These are phyloP conservation scores for Vigna mungo DNA, from an alignment of 306 rosid genomes.

Conservation along the genomic window DNA sequence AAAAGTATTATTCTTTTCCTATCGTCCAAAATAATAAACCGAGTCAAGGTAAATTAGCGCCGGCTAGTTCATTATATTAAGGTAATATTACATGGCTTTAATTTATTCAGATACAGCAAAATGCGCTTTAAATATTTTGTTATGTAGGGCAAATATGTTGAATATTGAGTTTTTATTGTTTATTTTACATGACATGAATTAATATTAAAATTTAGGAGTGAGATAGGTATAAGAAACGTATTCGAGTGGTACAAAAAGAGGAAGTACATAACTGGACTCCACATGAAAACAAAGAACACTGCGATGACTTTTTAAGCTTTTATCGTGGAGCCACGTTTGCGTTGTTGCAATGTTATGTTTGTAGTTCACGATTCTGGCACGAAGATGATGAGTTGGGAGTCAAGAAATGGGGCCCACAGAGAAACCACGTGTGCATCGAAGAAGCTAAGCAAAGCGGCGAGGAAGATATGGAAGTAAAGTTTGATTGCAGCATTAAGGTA, in stretches of 20 bases:
- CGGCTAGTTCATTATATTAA: neutral
- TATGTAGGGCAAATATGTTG: neutral
- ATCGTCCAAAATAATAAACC: neutral
- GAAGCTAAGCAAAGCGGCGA: neutral
- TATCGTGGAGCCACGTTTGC: neutral
- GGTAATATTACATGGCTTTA: neutral
- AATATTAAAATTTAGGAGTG: neutral
- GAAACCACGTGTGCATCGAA: conserved; percentile 13
- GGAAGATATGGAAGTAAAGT: conserved; percentile 14
- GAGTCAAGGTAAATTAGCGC: neutral
- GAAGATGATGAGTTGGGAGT: neutral
- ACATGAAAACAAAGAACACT: neutral
- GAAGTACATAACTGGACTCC: conserved; percentile 43
- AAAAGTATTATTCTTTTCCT: neutral
- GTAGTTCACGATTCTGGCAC: neutral
- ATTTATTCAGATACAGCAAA: neutral
- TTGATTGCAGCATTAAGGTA: conserved; percentile 20
- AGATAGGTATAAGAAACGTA: conserved; percentile 40
- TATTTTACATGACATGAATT: neutral
- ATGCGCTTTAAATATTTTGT: neutral
- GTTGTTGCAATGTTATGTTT: neutral
- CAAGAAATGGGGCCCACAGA: neutral
- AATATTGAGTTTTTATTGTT: neutral
- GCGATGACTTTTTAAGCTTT: neutral
- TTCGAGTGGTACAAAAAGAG: neutral